Evolutionary conservation across 75 land plant genomes (phyloP).

Genomic region (Adiantum capillusveneris): DNA sequence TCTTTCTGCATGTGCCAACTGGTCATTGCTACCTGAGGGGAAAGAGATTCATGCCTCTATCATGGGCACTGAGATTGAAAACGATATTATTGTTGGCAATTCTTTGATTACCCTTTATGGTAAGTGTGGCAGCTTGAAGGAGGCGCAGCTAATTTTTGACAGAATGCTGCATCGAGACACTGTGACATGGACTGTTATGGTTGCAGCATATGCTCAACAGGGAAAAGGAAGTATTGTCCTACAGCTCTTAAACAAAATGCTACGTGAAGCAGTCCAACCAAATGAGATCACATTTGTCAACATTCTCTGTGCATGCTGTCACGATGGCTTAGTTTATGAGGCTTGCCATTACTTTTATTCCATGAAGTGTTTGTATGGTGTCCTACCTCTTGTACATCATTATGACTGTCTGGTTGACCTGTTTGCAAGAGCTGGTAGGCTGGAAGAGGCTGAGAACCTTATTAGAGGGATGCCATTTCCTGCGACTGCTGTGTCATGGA

Average conservation of each 20-base stretch:
- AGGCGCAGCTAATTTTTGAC: constrained; percentile 60
- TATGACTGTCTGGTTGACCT: constrained; percentile 21
- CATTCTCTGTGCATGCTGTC: constrained; percentile 65
- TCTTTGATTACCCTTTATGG: constrained; percentile 59
- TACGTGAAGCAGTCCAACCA: constrained; percentile 15
- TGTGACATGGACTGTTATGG: constrained; percentile 52
- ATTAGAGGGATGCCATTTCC: constrained; percentile 35
- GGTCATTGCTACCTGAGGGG: constrained; percentile 32
- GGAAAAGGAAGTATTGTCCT: constrained; percentile 42
- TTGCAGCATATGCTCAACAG: constrained; percentile 54
- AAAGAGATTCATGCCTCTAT: constrained; percentile 49
- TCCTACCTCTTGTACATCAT: constrained; percentile 6
- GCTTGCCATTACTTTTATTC: constrained; percentile 22
- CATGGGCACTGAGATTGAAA: constrained; percentile 35
- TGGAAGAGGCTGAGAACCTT: constrained; percentile 39
- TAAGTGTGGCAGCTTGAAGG: constrained; percentile 43
- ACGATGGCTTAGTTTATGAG: constrained; percentile 39
- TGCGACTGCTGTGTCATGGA: constrained; percentile 37
- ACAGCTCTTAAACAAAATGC: constrained; percentile 41
- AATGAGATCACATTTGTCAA: constrained; percentile 60
- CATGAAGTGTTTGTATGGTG: constrained; percentile 2
- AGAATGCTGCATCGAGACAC: constrained; percentile 41
- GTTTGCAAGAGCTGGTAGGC: constrained; percentile 23
- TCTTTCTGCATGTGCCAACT: constrained; percentile 59
- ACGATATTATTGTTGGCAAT: constrained; percentile 53